Conservation (phyloP, 2,329 filamentous ascomycete species). For the Neurospora crassa region DNA sequence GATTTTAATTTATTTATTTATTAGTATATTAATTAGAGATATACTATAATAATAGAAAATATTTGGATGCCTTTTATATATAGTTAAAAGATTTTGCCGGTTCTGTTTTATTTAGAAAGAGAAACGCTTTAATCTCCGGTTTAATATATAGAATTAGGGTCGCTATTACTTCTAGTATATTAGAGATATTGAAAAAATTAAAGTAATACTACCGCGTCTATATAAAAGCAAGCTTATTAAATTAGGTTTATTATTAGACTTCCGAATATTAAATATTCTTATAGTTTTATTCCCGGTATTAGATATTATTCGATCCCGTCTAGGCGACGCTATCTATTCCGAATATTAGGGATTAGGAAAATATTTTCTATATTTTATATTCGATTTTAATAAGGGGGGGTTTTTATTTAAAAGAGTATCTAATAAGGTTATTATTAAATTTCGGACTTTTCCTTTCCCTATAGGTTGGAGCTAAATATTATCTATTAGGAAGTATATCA, state of each 20-base stretch:
- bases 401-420: neutral
- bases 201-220: neutral
- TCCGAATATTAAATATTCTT: neutral
- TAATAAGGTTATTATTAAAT: neutral
- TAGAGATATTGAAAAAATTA: neutral
- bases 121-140: neutral
- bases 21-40: neutral
- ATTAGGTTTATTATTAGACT: neutral
- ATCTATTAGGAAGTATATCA: neutral
- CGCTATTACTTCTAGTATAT: neutral
- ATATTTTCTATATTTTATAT: neutral
- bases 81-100: neutral
- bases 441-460: neutral
- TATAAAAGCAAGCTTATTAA: neutral
- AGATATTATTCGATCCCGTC: neutral
- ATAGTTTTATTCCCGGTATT: neutral
- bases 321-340: neutral
- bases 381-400: neutral
- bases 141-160: neutral
- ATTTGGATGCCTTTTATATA: neutral
- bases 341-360: neutral
- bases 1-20: neutral
- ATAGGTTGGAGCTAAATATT: neutral
- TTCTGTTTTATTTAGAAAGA: neutral
- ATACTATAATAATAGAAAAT: neutral